Base-by-base conservation (phyloP, 2,329 filamentous ascomycete genomes). In the Fusarium siculi region DNA sequence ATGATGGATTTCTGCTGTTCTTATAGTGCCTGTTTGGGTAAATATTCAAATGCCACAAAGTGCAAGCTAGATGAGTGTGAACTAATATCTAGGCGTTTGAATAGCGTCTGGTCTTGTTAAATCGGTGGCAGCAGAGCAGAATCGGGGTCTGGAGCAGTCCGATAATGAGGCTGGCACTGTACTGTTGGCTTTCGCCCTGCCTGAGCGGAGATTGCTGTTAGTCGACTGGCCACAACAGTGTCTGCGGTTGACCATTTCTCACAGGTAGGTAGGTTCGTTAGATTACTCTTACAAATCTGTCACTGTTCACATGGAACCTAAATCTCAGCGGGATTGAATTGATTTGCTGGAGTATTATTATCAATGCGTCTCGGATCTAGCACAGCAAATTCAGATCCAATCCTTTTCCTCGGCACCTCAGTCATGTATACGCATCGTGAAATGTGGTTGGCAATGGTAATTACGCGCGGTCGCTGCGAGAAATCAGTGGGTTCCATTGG, bases 391-490 rank as follows among this genome's bases (percentile, higher is more conserved):
- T 36, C 15, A 23, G 11, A 25, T 49, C 12, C 47, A 30, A 49
- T 10, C 44, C 28, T n/a, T 50, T 62, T 30, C 47, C 30, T 50
- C 25, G 36, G 58, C 36, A 50, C 32, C 32, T 63, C 34, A 56
- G 49, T 52, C 46, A 23, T 49, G 42, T 32, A 49, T 49, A 55
- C 34, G 34, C 37, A 43, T 58, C 12, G 46, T 52, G 66, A 63
- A 62, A 59, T 53, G 55, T 67, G 70, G 63, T 72, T 70, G 67
- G 68, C 64, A 68, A 74, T 68, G 44, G 50, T 54, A 47, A 30
- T 30, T 47, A 58, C 62, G 32, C 18, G 50, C 40, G 47, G 56
- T 57, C 43, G 52, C 43, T 59, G 54, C 46, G 34, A 64, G 67
- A 62, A 67, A 74, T 61, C 64, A 74, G 54, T 60, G 49, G 62